These are phyloP conservation scores for Scheffersomyces titani DNA, from an alignment of 1,139 yeast genomes.

Conservation along the genomic window DNA sequence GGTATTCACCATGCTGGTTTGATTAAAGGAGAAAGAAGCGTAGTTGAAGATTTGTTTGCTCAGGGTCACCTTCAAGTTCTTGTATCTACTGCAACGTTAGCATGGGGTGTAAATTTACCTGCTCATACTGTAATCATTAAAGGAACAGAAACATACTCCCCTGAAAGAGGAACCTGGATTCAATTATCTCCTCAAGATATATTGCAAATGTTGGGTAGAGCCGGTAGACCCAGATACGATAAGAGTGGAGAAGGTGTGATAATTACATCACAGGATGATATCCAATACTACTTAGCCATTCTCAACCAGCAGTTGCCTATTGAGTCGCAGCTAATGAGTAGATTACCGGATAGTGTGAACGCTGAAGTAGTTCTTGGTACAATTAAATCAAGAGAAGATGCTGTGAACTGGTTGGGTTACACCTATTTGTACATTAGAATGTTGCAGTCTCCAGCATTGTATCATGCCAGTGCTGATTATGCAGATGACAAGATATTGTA, in stretches of 20 bases:
- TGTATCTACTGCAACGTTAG: constrained; percentile 93
- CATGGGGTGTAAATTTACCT: constrained; percentile 98
- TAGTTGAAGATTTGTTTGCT: constrained; percentile 85
- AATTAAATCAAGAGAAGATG: constrained; percentile 62
- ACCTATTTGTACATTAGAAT: constrained; percentile 83
- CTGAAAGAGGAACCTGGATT: constrained; percentile 86
- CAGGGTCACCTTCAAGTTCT: constrained; percentile 81
- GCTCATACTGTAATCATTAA: constrained; percentile 95
- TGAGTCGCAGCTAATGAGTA: constrained; percentile 80
- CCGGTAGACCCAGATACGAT: constrained; percentile 96
- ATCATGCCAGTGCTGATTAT: constrained; percentile 73
- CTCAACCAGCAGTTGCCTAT: constrained; percentile 90
- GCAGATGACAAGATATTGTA: constrained; percentile 49
- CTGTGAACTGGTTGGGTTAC: constrained; percentile 74
- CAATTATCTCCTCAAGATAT: constrained; percentile 93
- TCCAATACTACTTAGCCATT: constrained; percentile 85
- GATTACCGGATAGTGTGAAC: constrained; percentile 72
- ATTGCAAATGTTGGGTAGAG: constrained; percentile 94
- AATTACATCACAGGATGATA: constrained; percentile 81
- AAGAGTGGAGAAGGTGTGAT: constrained; percentile 92
- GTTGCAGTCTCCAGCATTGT: constrained; percentile 70
- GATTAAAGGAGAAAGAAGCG: constrained; percentile 67
- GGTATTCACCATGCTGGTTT: constrained; percentile 97
- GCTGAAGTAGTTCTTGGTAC: constrained; percentile 86
- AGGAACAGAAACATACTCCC: constrained; percentile 93